These are phyloP conservation scores for Talaromyces sp. DNA, from an alignment of 2,329 filamentous ascomycete species.

Conservation along the genomic window DNA sequence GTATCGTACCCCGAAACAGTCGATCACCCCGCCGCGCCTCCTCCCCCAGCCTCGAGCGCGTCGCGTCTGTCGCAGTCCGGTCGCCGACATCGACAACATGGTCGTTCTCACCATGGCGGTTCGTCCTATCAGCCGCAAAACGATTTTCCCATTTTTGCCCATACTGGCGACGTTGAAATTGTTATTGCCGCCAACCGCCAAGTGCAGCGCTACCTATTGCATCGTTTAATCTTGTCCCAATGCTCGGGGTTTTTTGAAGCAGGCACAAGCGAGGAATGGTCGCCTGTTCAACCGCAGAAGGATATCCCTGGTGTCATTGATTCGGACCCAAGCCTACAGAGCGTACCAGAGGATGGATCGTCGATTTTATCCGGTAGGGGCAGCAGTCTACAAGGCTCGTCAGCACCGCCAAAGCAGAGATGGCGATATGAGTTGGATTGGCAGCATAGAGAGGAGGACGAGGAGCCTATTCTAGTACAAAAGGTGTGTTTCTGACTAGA, in stretches of 20 bases:
- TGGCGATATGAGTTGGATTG: constrained; percentile 89
- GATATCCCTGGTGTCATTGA: constrained; percentile 38
- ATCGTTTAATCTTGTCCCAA: constrained; percentile 79
- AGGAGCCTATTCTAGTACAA: constrained; percentile 84
- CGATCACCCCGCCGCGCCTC: constrained; percentile 53
- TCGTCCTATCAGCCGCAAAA: constrained; percentile 68
- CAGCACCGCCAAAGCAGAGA: constrained; percentile 47
- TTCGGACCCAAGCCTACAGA: constrained; percentile 30
- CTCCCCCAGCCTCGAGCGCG: constrained; percentile 59
- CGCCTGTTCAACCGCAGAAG: constrained; percentile 33
- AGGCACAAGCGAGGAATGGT: constrained; percentile 70
- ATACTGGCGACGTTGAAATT: constrained; percentile 91
- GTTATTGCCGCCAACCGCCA: constrained; percentile 63
- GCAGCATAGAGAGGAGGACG: constrained; percentile 61
- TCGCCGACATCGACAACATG: constrained; percentile 68
- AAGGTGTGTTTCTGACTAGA: constrained; percentile 49
- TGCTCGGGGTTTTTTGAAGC: constrained; percentile 93
- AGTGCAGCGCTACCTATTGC: constrained; percentile 80
- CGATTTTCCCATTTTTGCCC: constrained; percentile 86
- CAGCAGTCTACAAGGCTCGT: constrained; percentile 30
- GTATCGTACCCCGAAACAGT: constrained; percentile 42
- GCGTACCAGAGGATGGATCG: constrained; percentile 31
- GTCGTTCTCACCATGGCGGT: constrained; percentile 74
- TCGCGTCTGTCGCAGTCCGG: constrained; percentile 57
- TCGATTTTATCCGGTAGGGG: constrained; percentile 33